Conservation (phyloP, 139 green algal genomes). For the Haematococcus sp. region DNA sequence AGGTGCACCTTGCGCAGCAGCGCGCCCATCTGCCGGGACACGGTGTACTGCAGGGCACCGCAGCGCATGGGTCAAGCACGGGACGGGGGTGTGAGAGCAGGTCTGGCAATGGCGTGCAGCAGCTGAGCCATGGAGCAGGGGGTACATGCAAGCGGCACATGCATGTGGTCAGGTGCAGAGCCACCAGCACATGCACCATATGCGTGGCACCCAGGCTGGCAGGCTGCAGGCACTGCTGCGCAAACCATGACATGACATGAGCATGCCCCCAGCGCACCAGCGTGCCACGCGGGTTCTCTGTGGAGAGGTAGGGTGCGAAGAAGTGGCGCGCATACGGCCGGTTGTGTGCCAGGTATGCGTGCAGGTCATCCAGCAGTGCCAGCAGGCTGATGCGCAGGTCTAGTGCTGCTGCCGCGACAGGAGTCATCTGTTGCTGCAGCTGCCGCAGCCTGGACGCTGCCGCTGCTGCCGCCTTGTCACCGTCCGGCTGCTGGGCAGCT, state of each 20-base stretch:
- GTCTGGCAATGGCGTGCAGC: too few relatives aligned
- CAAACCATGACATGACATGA: conserved; percentile 1
- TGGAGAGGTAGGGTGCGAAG: conserved; percentile 24
- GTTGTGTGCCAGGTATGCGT: conserved; percentile 24
- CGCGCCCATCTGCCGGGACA: conserved; percentile 32
- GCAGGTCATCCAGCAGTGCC: conserved; percentile 3
- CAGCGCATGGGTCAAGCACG: background rate
- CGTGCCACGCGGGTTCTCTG: conserved; percentile 1
- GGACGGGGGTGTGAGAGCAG: too few relatives aligned
- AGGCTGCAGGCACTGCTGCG: too few relatives aligned
- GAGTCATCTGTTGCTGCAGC: background rate
- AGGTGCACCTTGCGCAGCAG: conserved; percentile 27
- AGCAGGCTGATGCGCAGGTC: background rate
- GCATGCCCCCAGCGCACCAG: background rate
- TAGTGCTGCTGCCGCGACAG: background rate
- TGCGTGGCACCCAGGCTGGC: too few relatives aligned
- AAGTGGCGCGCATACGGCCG: conserved; percentile 40
- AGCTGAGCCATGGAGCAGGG: too few relatives aligned
- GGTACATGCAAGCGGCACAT: too few relatives aligned
- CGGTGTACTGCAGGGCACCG: background rate
- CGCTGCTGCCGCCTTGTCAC: background rate
- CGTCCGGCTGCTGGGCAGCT: background rate
- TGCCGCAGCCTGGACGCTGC: background rate
- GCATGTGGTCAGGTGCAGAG: too few relatives aligned
- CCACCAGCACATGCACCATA: too few relatives aligned